Evolutionary conservation across 495 filamentous ascomycete genomes (phyloP).

Genomic region (Penicillium pulvis): DNA sequence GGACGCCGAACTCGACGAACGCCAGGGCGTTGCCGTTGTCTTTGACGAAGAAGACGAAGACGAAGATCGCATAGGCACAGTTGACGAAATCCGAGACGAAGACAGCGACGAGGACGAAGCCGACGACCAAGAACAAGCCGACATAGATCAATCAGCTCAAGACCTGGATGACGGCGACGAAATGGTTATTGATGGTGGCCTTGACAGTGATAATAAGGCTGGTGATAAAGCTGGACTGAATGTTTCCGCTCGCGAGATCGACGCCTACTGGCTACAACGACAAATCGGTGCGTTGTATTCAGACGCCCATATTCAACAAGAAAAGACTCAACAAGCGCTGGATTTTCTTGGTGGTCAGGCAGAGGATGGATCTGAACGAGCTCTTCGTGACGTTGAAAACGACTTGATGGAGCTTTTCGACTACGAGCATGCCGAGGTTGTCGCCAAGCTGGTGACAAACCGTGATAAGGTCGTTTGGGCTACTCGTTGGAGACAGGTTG

Average conservation of each 20-base stretch:
- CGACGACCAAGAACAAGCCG: slow-evolving; percentile 49
- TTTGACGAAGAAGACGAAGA: slow-evolving; percentile 95
- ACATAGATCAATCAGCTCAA: slow-evolving; percentile 54
- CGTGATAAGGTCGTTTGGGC: slow-evolving; percentile 93
- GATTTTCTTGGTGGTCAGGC: slow-evolving; percentile 74
- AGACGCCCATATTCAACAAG: slow-evolving; percentile 87
- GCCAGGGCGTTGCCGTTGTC: slow-evolving; percentile 94
- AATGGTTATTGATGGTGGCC: slow-evolving; percentile 76
- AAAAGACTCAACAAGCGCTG: slow-evolving; percentile 80
- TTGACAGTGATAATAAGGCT: slow-evolving; percentile 40
- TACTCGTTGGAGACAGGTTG: slow-evolving; percentile 80
- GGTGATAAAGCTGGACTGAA: slow-evolving; percentile 56
- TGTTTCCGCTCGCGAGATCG: slow-evolving; percentile 82
- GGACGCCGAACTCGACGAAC: slow-evolving; percentile 81
- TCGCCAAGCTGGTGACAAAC: slow-evolving; percentile 89
- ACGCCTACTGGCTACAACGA: slow-evolving; percentile 95
- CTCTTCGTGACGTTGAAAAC: slow-evolving; percentile 92
- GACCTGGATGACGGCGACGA: slow-evolving; percentile 58
- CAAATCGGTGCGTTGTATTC: slow-evolving; percentile 85
- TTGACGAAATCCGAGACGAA: slow-evolving; percentile 81
- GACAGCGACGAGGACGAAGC: slow-evolving; percentile 73
- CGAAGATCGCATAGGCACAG: slow-evolving; percentile 71
- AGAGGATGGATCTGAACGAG: slow-evolving; percentile 79
- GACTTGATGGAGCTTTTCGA: slow-evolving; percentile 98
- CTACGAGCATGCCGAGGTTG: slow-evolving; percentile 92